Evolutionary conservation across 805 yeast species (phyloP).

Genomic region (Lipomyces mesembrius): DNA sequence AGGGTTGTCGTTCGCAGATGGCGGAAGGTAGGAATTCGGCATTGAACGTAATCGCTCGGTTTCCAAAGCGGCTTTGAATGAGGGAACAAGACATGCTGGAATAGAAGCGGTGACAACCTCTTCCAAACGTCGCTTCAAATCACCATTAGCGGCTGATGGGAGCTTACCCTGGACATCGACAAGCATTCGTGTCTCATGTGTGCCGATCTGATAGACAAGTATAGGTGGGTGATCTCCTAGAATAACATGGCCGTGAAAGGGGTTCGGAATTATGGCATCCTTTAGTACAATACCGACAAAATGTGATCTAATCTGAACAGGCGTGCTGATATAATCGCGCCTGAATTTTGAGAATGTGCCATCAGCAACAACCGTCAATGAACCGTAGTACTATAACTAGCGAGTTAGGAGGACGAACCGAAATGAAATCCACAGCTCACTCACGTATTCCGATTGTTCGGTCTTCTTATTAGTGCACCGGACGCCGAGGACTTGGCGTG

Average conservation of each 20-base stretch:
- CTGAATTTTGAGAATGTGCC: slow-evolving; percentile 95
- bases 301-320: slow-evolving; percentile 76
- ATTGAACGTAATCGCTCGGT: slow-evolving; percentile 70
- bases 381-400: slow-evolving; percentile 54
- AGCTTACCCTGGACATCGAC: slow-evolving; percentile 81
- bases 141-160: slow-evolving; percentile 66
- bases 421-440: slow-evolving; percentile 32
- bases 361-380: slow-evolving; percentile 80
- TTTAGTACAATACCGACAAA: slow-evolving; percentile 82
- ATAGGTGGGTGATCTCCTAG: slow-evolving; percentile 87
- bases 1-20: slow-evolving; percentile 64
- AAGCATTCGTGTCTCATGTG: slow-evolving; percentile 80
- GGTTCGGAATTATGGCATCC: slow-evolving; percentile 75
- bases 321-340: slow-evolving; percentile 65
- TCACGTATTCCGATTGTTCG: slow-evolving; percentile 48
- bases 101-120: slow-evolving; percentile 66
- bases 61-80: slow-evolving; percentile 68
- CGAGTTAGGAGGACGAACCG: neutral
- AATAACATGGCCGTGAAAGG: slow-evolving; percentile 85
- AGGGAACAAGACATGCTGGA: slow-evolving; percentile 67
- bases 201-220: slow-evolving; percentile 82
- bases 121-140: slow-evolving; percentile 63
- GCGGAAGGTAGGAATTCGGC: slow-evolving; percentile 93
- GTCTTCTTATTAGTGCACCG: slow-evolving; percentile 48
- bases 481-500: slow-evolving; percentile 75